Percentiles rank a stretch among this genome's conserved stretches.
These are phyloP conservation scores for Diaporthe sp. DNA, from an alignment of 2,329 filamentous ascomycete species.

Conservation along the genomic window DNA sequence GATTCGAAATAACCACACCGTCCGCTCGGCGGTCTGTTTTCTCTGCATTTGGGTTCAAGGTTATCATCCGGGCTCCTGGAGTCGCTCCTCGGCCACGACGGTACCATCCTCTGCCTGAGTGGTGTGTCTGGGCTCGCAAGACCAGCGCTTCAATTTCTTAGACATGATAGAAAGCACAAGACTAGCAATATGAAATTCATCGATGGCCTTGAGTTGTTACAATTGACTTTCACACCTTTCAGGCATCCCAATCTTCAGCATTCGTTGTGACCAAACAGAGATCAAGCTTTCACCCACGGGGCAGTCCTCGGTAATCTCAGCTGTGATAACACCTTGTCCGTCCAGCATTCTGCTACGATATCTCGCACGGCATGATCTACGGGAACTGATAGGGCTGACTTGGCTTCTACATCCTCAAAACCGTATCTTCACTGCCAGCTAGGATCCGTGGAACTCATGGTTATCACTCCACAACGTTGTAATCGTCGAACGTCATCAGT, in stretches of 20 bases:
- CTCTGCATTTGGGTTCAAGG: background rate
- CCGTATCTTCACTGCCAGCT: background rate
- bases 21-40: background rate
- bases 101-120: background rate
- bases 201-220: background rate
- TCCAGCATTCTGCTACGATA: background rate
- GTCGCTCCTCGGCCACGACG: background rate
- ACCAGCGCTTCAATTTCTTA: conserved; percentile 18
- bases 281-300: background rate
- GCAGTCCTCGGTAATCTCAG: background rate
- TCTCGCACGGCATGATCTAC: too few relatives aligned
- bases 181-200: conserved; percentile 6
- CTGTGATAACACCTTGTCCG: background rate
- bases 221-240: background rate
- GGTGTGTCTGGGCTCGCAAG: background rate
- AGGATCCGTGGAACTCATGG: too few relatives aligned
- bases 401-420: too few relatives aligned
- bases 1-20: background rate
- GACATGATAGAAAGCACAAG: conserved; percentile 24
- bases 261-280: too few relatives aligned
- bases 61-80: background rate
- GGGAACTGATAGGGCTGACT: too few relatives aligned
- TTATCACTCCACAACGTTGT: too few relatives aligned
- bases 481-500: too few relatives aligned
- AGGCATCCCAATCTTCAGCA: background rate